phyloP scores from a whole-genome alignment of 2,329 filamentous ascomycete species.

The Knufia fluminis region DNA sequence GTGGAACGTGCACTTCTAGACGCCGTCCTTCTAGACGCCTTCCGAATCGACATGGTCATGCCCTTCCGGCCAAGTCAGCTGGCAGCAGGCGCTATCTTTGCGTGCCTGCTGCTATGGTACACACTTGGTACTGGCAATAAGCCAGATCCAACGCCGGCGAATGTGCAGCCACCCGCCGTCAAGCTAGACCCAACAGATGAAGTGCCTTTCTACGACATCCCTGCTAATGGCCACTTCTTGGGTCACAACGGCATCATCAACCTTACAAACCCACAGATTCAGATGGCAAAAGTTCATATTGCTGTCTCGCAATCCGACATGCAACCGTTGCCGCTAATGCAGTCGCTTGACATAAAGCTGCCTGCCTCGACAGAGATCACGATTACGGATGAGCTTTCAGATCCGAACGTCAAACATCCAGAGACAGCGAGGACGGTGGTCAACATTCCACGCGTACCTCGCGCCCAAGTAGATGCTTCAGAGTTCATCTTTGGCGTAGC shows the following conservation, averaged over 20 bases:
- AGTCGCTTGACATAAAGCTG: conserved; percentile 7
- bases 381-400: neutral
- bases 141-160: neutral
- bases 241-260: conserved; percentile 9
- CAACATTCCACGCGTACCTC: conserved; percentile 1
- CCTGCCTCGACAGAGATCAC: conserved; percentile 7
- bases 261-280: conserved; percentile 5
- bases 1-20: too few species aligned
- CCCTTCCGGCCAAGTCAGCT: conserved; percentile 1
- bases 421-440: neutral
- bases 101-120: conserved; percentile 4
- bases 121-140: neutral
- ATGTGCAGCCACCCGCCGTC: neutral
- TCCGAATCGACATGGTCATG: neutral
- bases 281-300: conserved; percentile 3
- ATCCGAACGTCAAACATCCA: neutral
- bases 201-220: conserved; percentile 1
- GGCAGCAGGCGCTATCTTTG: conserved; percentile 1
- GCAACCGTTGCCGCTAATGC: neutral
- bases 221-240: neutral
- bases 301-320: conserved; percentile 8
- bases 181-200: neutral
- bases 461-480: conserved; percentile 29
- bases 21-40: too few species aligned
- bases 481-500: conserved; percentile 52